Conservation (phyloP, 108 stramenopile species). For the Pelagomonas calceolata region DNA sequence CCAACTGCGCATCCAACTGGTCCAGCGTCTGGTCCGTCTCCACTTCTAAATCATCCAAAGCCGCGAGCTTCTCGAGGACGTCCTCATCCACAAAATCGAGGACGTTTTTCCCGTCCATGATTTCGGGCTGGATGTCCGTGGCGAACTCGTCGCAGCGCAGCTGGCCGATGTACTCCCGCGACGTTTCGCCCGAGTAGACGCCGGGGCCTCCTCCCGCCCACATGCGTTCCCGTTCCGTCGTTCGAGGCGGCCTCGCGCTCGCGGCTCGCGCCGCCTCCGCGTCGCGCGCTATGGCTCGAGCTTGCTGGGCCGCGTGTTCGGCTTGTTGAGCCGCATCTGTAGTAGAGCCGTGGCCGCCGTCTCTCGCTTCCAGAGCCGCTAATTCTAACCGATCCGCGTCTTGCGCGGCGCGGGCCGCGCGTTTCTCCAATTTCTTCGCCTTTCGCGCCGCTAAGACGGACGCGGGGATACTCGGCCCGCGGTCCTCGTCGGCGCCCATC, state of each 20-base stretch:
- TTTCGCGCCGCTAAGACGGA: neutral
- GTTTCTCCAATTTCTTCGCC: neutral
- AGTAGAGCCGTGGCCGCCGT: constrained; percentile 32
- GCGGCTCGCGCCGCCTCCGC: constrained; percentile 15
- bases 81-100: constrained; percentile 88
- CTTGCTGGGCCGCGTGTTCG: neutral
- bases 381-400: constrained; percentile 39
- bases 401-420: constrained; percentile 34
- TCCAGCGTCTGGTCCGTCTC: constrained; percentile 61
- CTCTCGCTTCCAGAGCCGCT: constrained; percentile 13
- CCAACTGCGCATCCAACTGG: constrained; percentile 67
- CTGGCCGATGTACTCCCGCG: constrained; percentile 67
- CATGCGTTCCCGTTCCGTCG: constrained; percentile 90
- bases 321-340: neutral
- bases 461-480: neutral
- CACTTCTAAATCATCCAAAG: constrained; percentile 79
- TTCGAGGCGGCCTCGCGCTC: too few relatives aligned
- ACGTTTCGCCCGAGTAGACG: constrained; percentile 88
- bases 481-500: constrained; percentile 26
- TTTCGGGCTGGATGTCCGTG: constrained; percentile 90
- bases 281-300: neutral
- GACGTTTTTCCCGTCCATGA: constrained; percentile 98
- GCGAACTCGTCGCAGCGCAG: constrained; percentile 80
- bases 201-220: constrained; percentile 95
- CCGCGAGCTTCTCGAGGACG: constrained; percentile 66